Percentiles rank a stretch among this genome's conserved stretches.
Evolutionary conservation across 495 filamentous ascomycete species (phyloP).

Genomic region (Penicillium dipodomyicola): DNA sequence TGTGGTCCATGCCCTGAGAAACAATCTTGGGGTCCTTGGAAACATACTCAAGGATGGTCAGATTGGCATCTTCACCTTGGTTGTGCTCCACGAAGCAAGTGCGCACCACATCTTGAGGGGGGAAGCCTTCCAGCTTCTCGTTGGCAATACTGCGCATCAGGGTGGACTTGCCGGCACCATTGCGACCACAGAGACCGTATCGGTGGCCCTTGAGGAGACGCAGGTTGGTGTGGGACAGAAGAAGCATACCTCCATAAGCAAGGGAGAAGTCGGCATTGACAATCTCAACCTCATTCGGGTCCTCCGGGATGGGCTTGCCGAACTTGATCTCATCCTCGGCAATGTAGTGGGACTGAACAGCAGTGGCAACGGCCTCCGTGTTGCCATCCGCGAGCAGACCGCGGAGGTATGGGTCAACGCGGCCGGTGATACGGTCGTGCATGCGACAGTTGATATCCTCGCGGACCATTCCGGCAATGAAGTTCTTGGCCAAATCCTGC

Average conservation of each 20-base stretch:
- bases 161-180: conserved; percentile 97
- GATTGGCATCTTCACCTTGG: conserved; percentile 93
- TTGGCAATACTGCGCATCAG: conserved; percentile 95
- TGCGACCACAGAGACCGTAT: conserved; percentile 94
- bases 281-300: conserved; percentile 86
- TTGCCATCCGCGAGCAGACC: conserved; percentile 60
- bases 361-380: conserved; percentile 58
- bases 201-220: conserved; percentile 92
- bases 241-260: conserved; percentile 96
- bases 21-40: conserved; percentile 78
- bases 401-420: conserved; percentile 70
- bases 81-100: conserved; percentile 99
- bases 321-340: conserved; percentile 84
- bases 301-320: conserved; percentile 77
- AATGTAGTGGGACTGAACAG: conserved; percentile 67
- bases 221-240: conserved; percentile 94
- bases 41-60: conserved; percentile 91
- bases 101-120: conserved; percentile 79
- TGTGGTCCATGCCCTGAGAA: conserved; percentile 70
- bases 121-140: conserved; percentile 96
- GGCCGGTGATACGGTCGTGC: conserved; percentile 64
- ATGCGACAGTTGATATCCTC: conserved; percentile 86
- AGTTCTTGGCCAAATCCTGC: conserved; percentile 66
- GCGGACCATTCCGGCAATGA: conserved; percentile 80
- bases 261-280: conserved; percentile 98